Conservation (phyloP, 768 basidiomycete species). For the Russula sp. region DNA sequence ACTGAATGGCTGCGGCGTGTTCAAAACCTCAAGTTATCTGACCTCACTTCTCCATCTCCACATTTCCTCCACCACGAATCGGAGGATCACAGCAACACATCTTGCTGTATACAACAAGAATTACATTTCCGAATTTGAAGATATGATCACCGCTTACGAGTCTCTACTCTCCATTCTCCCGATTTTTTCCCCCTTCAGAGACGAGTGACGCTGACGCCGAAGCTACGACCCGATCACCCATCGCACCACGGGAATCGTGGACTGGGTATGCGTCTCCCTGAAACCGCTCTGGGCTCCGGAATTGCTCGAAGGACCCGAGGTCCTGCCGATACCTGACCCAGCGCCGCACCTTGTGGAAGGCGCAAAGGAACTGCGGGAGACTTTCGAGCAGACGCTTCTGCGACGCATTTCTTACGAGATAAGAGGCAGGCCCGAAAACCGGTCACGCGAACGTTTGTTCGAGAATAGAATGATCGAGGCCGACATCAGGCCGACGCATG, state of each 20-base stretch:
- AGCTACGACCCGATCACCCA: constrained; percentile 20
- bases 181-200: neutral
- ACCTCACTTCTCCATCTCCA: constrained; percentile 5
- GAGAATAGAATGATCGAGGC: neutral
- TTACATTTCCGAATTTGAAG: neutral
- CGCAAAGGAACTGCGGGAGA: neutral
- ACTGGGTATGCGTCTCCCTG: constrained; percentile 20
- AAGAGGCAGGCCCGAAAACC: neutral
- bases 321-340: neutral
- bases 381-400: neutral
- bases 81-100: neutral
- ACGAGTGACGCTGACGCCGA: neutral
- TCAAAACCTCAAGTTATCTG: neutral
- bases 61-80: neutral
- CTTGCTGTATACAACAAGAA: neutral
- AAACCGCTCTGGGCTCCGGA: constrained; percentile 5
- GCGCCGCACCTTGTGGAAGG: neutral
- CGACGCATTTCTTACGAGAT: constrained; percentile 1
- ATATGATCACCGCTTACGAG: neutral
- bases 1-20: neutral
- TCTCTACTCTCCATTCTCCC: constrained; percentile 1
- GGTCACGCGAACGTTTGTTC: constrained; percentile 5
- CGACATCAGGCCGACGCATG: neutral
- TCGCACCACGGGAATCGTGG: constrained; percentile 17
- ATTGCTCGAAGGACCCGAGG: constrained; percentile 4